Percentiles rank a stretch among this genome's conserved stretches.
phyloP scores from a whole-genome alignment of 805 yeast species.

The Myxozyma sirexii region DNA sequence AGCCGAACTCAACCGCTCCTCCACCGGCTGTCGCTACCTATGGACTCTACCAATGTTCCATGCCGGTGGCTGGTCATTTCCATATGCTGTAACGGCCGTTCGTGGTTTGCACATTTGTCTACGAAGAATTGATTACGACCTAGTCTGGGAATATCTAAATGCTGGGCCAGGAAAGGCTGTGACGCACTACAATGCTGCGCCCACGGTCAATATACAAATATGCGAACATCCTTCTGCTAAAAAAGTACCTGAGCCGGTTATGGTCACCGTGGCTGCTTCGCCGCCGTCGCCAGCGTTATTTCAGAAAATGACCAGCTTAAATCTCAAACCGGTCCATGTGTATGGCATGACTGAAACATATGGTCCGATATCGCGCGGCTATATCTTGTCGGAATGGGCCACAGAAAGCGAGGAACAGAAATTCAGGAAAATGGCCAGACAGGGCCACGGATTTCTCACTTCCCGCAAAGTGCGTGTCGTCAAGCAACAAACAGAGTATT shows the following conservation, averaged over 20 bases:
- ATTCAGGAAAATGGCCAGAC: conserved; percentile 41
- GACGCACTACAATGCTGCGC: conserved; percentile 45
- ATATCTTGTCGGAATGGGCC: conserved; percentile 42
- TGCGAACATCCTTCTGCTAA: conserved; percentile 40
- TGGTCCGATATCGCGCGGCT: conserved; percentile 43
- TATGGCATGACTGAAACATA: conserved; percentile 46
- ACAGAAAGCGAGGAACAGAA: conserved; percentile 37
- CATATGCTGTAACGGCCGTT: conserved; percentile 45
- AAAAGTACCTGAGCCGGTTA: conserved; percentile 37
- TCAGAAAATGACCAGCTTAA: conserved; percentile 41
- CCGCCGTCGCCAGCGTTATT: conserved; percentile 45
- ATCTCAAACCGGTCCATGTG: conserved; percentile 43
- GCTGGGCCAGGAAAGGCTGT: conserved; percentile 36
- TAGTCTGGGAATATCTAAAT: conserved; percentile 41
- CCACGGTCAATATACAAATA: conserved; percentile 44
- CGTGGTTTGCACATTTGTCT: conserved; percentile 44
- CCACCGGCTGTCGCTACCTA: conserved; percentile 41
- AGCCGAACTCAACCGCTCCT: conserved; percentile 40
- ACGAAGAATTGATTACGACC: conserved; percentile 42
- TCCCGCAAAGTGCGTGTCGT: conserved; percentile 40
- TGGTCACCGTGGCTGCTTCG: conserved; percentile 45
- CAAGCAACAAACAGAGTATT: conserved; percentile 7
- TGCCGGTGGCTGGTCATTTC: conserved; percentile 46
- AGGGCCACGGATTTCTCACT: conserved; percentile 42
- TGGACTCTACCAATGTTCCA: conserved; percentile 48